Evolutionary conservation across 768 basidiomycete species (phyloP).

Genomic region (Lentinula boryana): DNA sequence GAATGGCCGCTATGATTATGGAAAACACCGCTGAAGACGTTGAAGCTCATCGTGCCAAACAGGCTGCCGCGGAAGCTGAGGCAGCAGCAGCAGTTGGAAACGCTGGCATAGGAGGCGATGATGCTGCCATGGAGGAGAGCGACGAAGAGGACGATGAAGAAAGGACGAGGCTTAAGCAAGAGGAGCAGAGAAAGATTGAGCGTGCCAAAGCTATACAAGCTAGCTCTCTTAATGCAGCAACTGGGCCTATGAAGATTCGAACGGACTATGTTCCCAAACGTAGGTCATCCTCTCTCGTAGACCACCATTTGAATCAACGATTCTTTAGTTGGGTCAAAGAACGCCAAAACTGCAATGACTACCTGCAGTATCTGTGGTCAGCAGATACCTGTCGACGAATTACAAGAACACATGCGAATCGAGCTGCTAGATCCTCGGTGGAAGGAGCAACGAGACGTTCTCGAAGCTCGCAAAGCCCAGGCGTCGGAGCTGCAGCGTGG

Average conservation of each 20-base stretch:
- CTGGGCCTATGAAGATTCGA: slow-evolving; percentile 87
- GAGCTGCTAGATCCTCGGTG: slow-evolving; percentile 96
- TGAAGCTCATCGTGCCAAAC: slow-evolving; percentile 72
- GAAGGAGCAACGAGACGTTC: slow-evolving; percentile 89
- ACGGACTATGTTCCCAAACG: slow-evolving; percentile 95
- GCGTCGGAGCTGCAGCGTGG: slow-evolving; percentile 84
- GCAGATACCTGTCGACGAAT: slow-evolving; percentile 90
- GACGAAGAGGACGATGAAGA: slow-evolving; percentile 72
- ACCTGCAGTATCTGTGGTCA: slow-evolving; percentile 95
- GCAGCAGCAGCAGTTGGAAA: slow-evolving; percentile 75
- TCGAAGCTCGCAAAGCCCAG: slow-evolving; percentile 88
- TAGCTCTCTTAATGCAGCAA: slow-evolving; percentile 50
- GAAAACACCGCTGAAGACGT: slow-evolving; percentile 88
- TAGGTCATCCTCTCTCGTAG: slow-evolving; percentile 32
- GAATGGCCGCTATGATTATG: slow-evolving; percentile 98
- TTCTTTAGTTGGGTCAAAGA: slow-evolving; percentile 58
- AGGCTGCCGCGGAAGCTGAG: slow-evolving; percentile 82
- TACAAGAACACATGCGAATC: slow-evolving; percentile 97
- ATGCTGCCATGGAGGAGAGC: slow-evolving; percentile 81
- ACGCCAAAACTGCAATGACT: slow-evolving; percentile 65
- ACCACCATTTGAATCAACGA: slow-evolving; percentile 9
- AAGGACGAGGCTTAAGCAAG: slow-evolving; percentile 61
- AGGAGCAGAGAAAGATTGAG: slow-evolving; percentile 62
- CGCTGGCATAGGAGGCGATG: slow-evolving; percentile 48
- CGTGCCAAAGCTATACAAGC: slow-evolving; percentile 78